These are phyloP conservation scores for Termitomyces sp. DNA, from an alignment of 768 basidiomycete genomes.

Conservation along the genomic window DNA sequence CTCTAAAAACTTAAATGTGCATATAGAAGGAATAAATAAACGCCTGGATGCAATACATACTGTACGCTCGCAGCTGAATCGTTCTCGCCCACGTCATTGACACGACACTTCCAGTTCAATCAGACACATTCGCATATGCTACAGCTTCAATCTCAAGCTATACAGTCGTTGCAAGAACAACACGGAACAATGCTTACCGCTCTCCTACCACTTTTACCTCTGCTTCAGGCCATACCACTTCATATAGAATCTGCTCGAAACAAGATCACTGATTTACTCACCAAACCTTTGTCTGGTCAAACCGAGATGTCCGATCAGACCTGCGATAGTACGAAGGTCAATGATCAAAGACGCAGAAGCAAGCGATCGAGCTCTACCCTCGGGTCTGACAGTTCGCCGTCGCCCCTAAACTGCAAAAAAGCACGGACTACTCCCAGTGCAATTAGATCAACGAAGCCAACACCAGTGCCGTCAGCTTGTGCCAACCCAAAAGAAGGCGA, in stretches of 20 bases:
- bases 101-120: constrained; percentile 33
- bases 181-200: constrained; percentile 52
- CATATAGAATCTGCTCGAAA: constrained; percentile 47
- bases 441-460: neutral
- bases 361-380: constrained; percentile 19
- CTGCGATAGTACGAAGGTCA: constrained; percentile 3
- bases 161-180: constrained; percentile 62
- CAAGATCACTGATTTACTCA: constrained; percentile 27
- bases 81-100: neutral
- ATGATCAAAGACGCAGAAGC: neutral
- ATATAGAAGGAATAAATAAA: constrained; percentile 47
- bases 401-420: constrained; percentile 11
- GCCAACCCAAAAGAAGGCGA: neutral
- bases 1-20: constrained; percentile 36
- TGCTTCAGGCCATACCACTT: constrained; percentile 54
- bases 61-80: constrained; percentile 26
- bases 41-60: constrained; percentile 53
- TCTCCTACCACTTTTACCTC: constrained; percentile 56
- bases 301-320: constrained; percentile 2
- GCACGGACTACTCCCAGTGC: neutral
- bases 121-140: constrained; percentile 43
- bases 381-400: constrained; percentile 7
- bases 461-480: neutral
- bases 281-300: constrained; percentile 11
- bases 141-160: constrained; percentile 50